Percentiles rank a stretch among this genome's conserved stretches.
These are phyloP conservation scores for Limnanthes douglasii DNA, from an alignment of 345 rosid genomes.

Conservation along the genomic window DNA sequence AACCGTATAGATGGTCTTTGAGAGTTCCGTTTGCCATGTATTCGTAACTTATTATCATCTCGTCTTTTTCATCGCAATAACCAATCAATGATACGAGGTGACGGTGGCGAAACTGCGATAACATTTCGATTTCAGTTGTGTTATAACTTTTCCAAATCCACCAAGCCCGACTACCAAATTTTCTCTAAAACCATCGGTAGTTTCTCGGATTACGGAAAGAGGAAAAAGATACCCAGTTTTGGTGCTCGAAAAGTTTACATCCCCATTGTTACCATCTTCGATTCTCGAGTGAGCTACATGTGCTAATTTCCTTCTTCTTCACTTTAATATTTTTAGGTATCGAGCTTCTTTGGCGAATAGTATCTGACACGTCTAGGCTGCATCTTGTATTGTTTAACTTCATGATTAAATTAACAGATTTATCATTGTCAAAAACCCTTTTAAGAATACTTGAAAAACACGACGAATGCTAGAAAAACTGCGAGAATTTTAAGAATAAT, in stretches of 20 bases:
- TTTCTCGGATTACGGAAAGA: slow-evolving; percentile 31
- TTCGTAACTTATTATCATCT: slow-evolving; percentile 62
- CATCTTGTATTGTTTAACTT: no score
- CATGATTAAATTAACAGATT: no score
- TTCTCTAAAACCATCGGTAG: slow-evolving; percentile 36
- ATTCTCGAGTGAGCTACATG: slow-evolving; percentile 11
- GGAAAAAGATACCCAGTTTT: slow-evolving; percentile 44
- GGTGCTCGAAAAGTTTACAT: slow-evolving; percentile 23
- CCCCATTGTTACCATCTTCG: slow-evolving; percentile 13
- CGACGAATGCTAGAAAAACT: no score
- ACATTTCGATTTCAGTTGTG: slow-evolving; percentile 53
- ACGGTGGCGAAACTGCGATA: slow-evolving; percentile 55
- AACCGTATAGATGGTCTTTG: slow-evolving; percentile 39
- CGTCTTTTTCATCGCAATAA: slow-evolving; percentile 42
- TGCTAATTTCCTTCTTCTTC: no score
- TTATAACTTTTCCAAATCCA: slow-evolving; percentile 60
- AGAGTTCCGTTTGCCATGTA: slow-evolving; percentile 65
- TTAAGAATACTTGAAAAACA: no score
- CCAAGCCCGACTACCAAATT: slow-evolving; percentile 45
- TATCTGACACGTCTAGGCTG: no score
- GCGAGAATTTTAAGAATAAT: no score
- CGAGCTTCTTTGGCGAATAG: no score
- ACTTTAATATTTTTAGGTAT: no score
- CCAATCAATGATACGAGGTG: slow-evolving; percentile 60
- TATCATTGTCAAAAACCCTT: no score